Evolutionary conservation across 2,329 filamentous ascomycete genomes (phyloP), one percentile per base, ranked within the genome.

Genomic region (Penicillium expansum): DNA sequence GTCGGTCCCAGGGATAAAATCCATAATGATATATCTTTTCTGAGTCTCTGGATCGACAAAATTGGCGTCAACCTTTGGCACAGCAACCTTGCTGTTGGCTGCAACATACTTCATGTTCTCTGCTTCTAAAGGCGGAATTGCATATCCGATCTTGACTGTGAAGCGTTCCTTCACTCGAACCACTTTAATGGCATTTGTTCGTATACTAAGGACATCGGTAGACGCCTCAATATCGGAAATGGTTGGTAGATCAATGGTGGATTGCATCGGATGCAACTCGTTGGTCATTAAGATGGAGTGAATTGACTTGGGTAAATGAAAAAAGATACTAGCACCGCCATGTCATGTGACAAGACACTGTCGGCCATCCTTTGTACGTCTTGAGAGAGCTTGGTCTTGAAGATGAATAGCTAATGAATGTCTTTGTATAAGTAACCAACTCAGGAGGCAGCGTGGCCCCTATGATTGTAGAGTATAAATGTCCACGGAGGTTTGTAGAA

Each of bases 1-100:
- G 44, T 59, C 58, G n/a, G 52, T 47, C 7, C 59, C 54, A 30
- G 57, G 51, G 48, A 59, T 11, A 39, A 52, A 57, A 48, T 61
- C 45, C 57, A 64, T 62, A 33, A 62, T 55, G 45, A 62, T 58
- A 39, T 63, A 65, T 43, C 43, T 55, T 52, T 62, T 63, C n/a
- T 59, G 45, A 27, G 56, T 60, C 22, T 57, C 43, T 22, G 57
- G 56, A 32, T 65, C 56, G 45, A 51, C 38, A 30, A 59, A 61
- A 29, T 56, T 30, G 41, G 43, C 55, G 18, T 62, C 18, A 48
- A 61, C 57, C 51, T 29, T 29, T 29, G 27, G 27, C 27, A 29
- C 6, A 29, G 27, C 5, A 29, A 29, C 6, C 27, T 29, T 29
- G 6, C 27, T 29, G 27, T 29, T 29, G 27, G 27, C 27, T 29